Percentiles rank a stretch among this genome's conserved stretches.
Evolutionary conservation across 148 eudicot species (phyloP).

Genomic region (Oxyria digyna): DNA sequence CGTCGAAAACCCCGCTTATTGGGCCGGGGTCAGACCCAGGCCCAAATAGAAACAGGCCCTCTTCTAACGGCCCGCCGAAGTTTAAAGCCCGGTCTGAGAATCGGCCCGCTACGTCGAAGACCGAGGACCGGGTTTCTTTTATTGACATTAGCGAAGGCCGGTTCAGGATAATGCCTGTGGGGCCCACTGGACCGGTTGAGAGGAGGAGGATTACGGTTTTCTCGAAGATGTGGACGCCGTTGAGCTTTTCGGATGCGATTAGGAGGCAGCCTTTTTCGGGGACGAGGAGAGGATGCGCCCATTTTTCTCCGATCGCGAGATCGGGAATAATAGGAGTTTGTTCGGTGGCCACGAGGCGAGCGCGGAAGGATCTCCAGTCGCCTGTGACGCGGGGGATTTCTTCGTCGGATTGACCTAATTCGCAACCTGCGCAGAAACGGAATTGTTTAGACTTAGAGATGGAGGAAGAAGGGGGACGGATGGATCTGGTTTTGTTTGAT

Average conservation of each 20-base stretch:
- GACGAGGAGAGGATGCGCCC: slow-evolving; percentile 72
- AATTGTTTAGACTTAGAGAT: background rate
- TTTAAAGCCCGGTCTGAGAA: slow-evolving; percentile 54
- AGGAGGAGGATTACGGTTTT: slow-evolving; percentile 69
- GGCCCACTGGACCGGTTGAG: slow-evolving; percentile 64
- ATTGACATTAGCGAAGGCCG: slow-evolving; percentile 90
- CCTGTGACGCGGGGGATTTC: slow-evolving; percentile 14
- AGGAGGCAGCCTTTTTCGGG: slow-evolving; percentile 87
- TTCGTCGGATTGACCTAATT: slow-evolving; percentile 23
- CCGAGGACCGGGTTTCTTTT: slow-evolving; percentile 62
- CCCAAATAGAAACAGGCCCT: slow-evolving; percentile 52
- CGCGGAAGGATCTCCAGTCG: slow-evolving; percentile 89
- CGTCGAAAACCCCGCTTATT: slow-evolving; percentile 59
- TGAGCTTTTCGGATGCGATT: slow-evolving; percentile 77
- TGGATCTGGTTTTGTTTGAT: background rate
- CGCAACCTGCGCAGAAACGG: slow-evolving; percentile 23
- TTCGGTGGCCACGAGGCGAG: slow-evolving; percentile 60
- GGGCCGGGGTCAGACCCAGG: slow-evolving; percentile 15
- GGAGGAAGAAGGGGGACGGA: background rate
- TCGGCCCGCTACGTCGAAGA: slow-evolving; percentile 37
- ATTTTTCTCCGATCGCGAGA: slow-evolving; percentile 30
- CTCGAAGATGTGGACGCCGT: slow-evolving; percentile 92
- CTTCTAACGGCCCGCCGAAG: slow-evolving; percentile 80
- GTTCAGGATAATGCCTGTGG: slow-evolving; percentile 73
- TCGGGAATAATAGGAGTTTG: slow-evolving; percentile 14